Conservation (phyloP, 2,329 filamentous ascomycete species). For the Fusarium pininemorale region DNA sequence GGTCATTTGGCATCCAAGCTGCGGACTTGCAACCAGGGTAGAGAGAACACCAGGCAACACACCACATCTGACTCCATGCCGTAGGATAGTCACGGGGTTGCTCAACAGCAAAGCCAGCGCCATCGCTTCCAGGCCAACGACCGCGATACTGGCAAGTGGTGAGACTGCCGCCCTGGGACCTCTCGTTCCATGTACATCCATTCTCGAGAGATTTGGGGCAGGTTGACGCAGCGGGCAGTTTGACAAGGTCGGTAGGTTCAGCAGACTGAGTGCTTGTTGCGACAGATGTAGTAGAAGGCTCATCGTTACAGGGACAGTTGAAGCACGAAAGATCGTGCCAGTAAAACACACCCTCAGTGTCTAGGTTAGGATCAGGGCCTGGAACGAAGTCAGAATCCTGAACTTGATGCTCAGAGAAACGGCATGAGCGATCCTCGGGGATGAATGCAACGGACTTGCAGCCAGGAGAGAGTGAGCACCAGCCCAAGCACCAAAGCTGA, state of each 20-base stretch:
- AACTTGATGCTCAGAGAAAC: neutral
- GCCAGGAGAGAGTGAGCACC: neutral
- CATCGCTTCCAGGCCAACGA: conserved; percentile 1
- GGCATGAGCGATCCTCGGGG: neutral
- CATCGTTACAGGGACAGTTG: conserved; percentile 4
- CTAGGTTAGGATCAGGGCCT: neutral
- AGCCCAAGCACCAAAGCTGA: conserved; percentile 10
- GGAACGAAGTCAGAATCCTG: neutral
- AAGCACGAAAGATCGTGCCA: conserved; percentile 17
- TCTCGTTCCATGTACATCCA: neutral
- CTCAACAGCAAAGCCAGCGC: neutral
- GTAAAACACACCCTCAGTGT: conserved; percentile 5
- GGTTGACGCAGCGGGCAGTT: neutral
- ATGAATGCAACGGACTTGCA: neutral
- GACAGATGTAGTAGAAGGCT: neutral
- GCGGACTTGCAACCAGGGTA: conserved; percentile 1
- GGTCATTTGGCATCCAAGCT: neutral
- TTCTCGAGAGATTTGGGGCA: neutral
- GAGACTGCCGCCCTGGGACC: neutral
- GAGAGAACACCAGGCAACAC: conserved; percentile 3
- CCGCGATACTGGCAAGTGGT: neutral
- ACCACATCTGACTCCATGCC: conserved; percentile 5
- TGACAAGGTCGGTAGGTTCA: neutral
- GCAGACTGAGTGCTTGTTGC: neutral
- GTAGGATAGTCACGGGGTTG: neutral